Conservation (phyloP, 176 grass and related monocot genomes). For the Raddia guianensis region DNA sequence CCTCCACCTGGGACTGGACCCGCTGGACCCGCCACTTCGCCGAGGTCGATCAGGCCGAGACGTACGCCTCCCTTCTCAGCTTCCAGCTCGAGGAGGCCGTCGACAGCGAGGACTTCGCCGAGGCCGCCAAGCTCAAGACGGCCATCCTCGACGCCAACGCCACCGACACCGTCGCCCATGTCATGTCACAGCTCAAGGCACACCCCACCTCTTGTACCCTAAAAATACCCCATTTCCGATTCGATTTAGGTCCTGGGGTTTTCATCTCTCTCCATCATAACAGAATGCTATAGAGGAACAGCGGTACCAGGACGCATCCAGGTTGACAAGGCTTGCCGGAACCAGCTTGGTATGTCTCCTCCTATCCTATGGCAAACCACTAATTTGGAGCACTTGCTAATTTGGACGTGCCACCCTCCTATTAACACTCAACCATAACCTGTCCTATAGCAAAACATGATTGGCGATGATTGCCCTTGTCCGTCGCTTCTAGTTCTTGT, state of each 20-base stretch:
- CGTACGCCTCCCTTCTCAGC: constrained; percentile 75
- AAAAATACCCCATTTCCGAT: too few species aligned
- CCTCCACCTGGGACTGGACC: constrained; percentile 78
- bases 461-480: neutral
- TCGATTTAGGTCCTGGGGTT: neutral
- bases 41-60: constrained; percentile 83
- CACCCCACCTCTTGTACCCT: neutral
- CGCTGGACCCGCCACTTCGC: constrained; percentile 88
- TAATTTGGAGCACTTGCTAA: neutral
- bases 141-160: constrained; percentile 61
- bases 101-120: constrained; percentile 80
- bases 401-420: neutral
- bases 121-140: constrained; percentile 75
- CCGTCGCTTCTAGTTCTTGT: too few species aligned
- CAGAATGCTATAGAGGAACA: constrained; percentile 86
- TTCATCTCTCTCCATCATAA: neutral
- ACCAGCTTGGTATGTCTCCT: constrained; percentile 73
- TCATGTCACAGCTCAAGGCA: constrained; percentile 86
- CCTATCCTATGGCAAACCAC: neutral
- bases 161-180: constrained; percentile 66
- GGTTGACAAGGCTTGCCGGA: constrained; percentile 66
- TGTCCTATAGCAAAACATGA: neutral
- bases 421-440: neutral
- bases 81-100: constrained; percentile 98
- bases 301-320: constrained; percentile 86